Conservation (phyloP, 768 basidiomycete genomes). For the Lentinus brumalis region DNA sequence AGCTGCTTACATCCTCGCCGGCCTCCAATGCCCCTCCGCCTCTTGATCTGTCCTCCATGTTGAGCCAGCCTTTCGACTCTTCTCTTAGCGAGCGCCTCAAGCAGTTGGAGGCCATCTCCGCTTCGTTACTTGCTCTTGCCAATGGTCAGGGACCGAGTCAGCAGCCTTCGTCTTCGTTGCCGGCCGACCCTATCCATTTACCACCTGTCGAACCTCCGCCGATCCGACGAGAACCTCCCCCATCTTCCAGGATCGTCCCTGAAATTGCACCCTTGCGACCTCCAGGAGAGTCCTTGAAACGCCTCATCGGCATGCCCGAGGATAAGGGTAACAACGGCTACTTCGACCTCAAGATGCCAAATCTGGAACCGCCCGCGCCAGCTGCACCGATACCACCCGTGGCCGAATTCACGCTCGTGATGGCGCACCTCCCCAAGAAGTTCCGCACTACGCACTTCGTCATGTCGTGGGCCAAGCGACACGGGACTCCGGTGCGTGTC, state of each 20-base stretch:
- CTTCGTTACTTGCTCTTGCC: not conserved
- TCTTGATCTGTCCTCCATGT: not conserved
- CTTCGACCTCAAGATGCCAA: constrained; percentile 9
- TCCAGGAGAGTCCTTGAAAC: constrained; percentile 1
- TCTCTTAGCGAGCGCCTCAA: constrained; percentile 7
- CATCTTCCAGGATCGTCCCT: not conserved
- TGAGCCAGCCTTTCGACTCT: not conserved
- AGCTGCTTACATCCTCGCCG: not conserved
- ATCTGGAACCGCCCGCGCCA: constrained; percentile 1
- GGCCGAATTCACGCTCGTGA: constrained; percentile 25
- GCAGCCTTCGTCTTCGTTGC: too few relatives aligned
- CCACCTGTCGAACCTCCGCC: too few relatives aligned
- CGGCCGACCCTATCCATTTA: too few relatives aligned
- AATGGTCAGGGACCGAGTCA: too few relatives aligned
- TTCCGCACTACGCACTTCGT: constrained; percentile 27
- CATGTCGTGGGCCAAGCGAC: constrained; percentile 21
- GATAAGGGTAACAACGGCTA: constrained; percentile 13
- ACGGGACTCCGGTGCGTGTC: constrained; percentile 15
- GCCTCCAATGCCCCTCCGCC: not conserved
- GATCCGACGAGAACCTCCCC: not conserved
- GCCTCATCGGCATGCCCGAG: constrained; percentile 21
- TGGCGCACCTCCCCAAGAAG: constrained; percentile 29
- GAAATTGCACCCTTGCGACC: not conserved
- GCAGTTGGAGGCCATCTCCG: constrained; percentile 7
- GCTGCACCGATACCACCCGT: not conserved